Base-by-base conservation (phyloP, 768 basidiomycete genomes). In the Lactifluus echinatus region DNA sequence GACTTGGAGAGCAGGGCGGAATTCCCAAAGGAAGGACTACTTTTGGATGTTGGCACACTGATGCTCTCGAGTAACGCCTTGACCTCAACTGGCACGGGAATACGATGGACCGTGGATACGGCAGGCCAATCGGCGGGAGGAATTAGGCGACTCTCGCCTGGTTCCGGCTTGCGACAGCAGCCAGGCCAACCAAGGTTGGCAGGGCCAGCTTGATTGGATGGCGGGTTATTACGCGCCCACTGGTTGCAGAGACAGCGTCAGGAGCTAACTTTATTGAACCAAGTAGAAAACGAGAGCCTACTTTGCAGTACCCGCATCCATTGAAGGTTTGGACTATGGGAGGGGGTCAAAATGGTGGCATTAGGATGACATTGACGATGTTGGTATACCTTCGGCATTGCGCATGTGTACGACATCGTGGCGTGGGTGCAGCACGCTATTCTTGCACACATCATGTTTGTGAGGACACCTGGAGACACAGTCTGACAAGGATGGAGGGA, bases 231-330 rank as follows among this genome's bases (percentile, higher is more conserved):
- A 61, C 78, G 77, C 57, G 87, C 86, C 88, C 87, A 90, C 89
- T 89, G 19, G 24, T 23, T 42, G 50, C 63, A 56, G 67, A 66
- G 66, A 68, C 65, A 65, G 64, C 50, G 19, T 23, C 31, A 31
- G 26, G 45, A 21, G 28, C 45, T 47, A 15, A 12, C 6, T 17
- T 12, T 34, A 28, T 10, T 15, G n/a, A 14, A 44, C 59, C 36
- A 37, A 31, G 49, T 10, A 52, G 60, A 47, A 17, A 36, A 48
- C 60, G 63, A 46, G 36, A 60, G 68, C 70, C 42, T 58, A 90
- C 89, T 83, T 91, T 93, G 85, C 90, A 93, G 71, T 81, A 93
- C 23, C 90, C 90, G 69, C 89, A 92, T 48, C 88, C 87, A 65
- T 86, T 89, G 75, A 90, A 90, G 34, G 81, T 81, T 66, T 85